Conservation (phyloP, 208 protist species). For the Leishmania tarentolae region DNA sequence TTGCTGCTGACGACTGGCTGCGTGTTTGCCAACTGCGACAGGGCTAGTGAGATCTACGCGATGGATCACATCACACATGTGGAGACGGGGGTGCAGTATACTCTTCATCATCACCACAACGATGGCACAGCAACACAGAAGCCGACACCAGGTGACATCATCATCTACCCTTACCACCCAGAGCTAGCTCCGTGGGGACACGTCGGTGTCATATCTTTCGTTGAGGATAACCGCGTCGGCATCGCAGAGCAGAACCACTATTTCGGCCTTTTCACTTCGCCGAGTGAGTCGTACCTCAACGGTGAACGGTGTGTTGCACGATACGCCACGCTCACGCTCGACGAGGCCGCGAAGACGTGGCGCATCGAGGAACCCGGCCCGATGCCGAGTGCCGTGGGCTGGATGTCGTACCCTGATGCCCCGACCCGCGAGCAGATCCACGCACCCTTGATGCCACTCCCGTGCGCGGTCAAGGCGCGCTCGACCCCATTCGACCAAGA, state of each 20-base stretch:
- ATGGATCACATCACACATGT: constrained; percentile 67
- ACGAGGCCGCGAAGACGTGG: constrained; percentile 42
- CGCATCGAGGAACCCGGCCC: constrained; percentile 31
- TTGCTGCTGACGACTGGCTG: constrained; percentile 75
- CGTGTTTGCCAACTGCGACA: constrained; percentile 67
- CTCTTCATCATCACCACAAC: constrained; percentile 56
- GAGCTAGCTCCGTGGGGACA: constrained; percentile 70
- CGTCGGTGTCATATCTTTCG: constrained; percentile 75
- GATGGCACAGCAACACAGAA: constrained; percentile 35
- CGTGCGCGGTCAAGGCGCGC: constrained; percentile 40
- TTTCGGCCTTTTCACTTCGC: constrained; percentile 56
- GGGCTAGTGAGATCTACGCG: constrained; percentile 70
- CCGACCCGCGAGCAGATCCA: constrained; percentile 48
- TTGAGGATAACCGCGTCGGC: constrained; percentile 62
- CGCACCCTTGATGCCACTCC: constrained; percentile 42
- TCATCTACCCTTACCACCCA: constrained; percentile 68
- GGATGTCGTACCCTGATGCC: constrained; percentile 64
- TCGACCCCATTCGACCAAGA: constrained; percentile 40
- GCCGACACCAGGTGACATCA: constrained; percentile 64
- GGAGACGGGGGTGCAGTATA: constrained; percentile 52
- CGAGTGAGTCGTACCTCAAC: constrained; percentile 50
- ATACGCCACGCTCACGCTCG: constrained; percentile 40
- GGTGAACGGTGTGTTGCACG: constrained; percentile 69
- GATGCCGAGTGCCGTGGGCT: constrained; percentile 46
- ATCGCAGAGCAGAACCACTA: constrained; percentile 81